Conservation (phyloP, 371 early-diverging fungal genomes). For the Mucor ambiguus region DNA sequence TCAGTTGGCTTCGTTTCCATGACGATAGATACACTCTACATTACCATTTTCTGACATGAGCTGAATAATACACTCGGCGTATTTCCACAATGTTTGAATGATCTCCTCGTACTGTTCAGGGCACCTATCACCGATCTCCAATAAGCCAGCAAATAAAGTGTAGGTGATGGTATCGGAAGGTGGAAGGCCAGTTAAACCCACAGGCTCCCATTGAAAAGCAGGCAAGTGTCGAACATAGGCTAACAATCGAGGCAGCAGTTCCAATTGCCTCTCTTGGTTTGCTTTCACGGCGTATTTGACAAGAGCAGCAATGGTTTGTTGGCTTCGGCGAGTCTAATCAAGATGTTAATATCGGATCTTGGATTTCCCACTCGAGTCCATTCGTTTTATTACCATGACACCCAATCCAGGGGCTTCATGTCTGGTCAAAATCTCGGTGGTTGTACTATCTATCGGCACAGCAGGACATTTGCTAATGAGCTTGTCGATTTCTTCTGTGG, state of each 20-base stretch:
- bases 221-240: conserved; percentile 40
- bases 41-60: conserved; percentile 29
- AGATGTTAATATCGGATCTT: background rate
- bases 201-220: conserved; percentile 37
- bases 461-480: conserved; percentile 41
- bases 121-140: conserved; percentile 50
- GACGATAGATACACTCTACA: background rate
- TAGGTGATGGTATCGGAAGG: conserved; percentile 50
- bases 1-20: background rate
- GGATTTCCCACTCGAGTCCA: background rate
- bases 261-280: conserved; percentile 23
- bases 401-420: conserved; percentile 24
- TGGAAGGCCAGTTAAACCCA: conserved; percentile 22
- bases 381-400: conserved; percentile 19
- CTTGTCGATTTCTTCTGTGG: conserved; percentile 37
- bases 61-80: conserved; percentile 24
- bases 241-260: conserved; percentile 37
- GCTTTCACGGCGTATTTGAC: conserved; percentile 48
- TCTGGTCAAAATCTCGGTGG: conserved; percentile 20
- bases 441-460: conserved; percentile 31
- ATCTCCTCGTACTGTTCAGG: conserved; percentile 47
- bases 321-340: conserved; percentile 49
- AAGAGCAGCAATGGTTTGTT: conserved; percentile 50
- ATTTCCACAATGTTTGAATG: conserved; percentile 27
- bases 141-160: conserved; percentile 46